Evolutionary conservation across 2,329 filamentous ascomycete species (phyloP).

Genomic region (Cladosporium sp.): DNA sequence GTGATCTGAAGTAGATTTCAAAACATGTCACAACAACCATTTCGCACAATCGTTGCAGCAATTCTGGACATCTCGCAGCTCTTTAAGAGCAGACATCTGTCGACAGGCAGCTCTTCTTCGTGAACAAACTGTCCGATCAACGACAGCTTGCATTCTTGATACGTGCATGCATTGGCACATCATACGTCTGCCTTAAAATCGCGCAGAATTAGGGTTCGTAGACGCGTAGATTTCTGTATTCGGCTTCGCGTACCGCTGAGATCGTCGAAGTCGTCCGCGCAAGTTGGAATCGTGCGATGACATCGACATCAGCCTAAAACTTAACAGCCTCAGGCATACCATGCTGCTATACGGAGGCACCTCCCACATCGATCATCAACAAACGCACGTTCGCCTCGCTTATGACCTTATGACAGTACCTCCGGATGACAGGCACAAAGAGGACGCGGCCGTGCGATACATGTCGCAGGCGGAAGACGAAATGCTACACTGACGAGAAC

Average conservation of each 20-base stretch:
- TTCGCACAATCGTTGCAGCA: no score
- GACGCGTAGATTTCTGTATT: neutral
- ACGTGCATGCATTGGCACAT: no score
- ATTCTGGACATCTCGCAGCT: no score
- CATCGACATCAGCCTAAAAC: no score
- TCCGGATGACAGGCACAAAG: neutral
- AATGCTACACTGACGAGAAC: conserved; percentile 11
- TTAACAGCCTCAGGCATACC: neutral
- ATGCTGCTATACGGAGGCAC: neutral
- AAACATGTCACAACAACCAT: no score
- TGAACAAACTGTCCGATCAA: no score
- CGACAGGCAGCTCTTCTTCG: no score
- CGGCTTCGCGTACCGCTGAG: neutral
- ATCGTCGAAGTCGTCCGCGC: neutral
- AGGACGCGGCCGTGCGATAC: conserved; percentile 11
- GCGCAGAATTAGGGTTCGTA: neutral
- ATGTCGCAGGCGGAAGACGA: conserved; percentile 11
- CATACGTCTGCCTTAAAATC: no score
- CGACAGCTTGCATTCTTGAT: no score
- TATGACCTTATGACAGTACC: neutral
- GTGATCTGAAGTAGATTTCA: no score
- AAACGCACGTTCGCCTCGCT: neutral
- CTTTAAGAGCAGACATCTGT: no score
- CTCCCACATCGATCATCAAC: neutral
- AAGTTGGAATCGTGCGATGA: no score